These are phyloP conservation scores for thale cress (Arabidopsis thaliana) DNA, from an alignment of 345 rosid species.

Conservation along the genomic window TAIR10.1 NC_003071.7:78001-78500, in stretches of 20 bases:
- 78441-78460: conserved; percentile 88
- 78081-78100: conserved; percentile 24
- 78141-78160: conserved; percentile 95
- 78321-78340: conserved; percentile 72
- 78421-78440: conserved; percentile 87
- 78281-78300: conserved; percentile 75
- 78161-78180: conserved; percentile 93
- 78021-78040: conserved; percentile 28
- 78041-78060: conserved; percentile 37
- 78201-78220: conserved; percentile 72
- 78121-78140: conserved; percentile 61
- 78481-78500: conserved; percentile 76
- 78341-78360: conserved; percentile 80
- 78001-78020: conserved; percentile 39
- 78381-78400: conserved; percentile 96
- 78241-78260: conserved; percentile 97
- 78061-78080: conserved; percentile 33
- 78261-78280: conserved; percentile 91
- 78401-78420: conserved; percentile 96
- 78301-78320: conserved; percentile 50
- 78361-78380: conserved; percentile 93
- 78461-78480: conserved; percentile 85
- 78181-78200: conserved; percentile 77
- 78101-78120: conserved; percentile 52
- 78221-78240: conserved; percentile 92